Evolutionary conservation across 2,329 filamentous ascomycete genomes (phyloP), one percentile per base, ranked within the genome.

Genomic region (Trichoderma sp.): DNA sequence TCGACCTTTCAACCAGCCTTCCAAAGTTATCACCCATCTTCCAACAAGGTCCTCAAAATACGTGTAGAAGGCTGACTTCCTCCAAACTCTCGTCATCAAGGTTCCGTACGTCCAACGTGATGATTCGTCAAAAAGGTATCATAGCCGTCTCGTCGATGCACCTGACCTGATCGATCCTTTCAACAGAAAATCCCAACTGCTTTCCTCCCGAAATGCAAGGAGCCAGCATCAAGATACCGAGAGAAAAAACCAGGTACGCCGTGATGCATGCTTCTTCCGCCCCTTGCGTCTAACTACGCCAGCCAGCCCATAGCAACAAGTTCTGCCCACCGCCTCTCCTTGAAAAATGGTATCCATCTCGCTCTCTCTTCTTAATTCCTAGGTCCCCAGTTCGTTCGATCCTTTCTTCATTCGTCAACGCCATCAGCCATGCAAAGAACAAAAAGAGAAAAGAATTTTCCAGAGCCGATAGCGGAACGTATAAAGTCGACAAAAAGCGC

Each of bases 91-190:
- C 43, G 28, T 73, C 76, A 72, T 74, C 73, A 74, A 69, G 64
- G 75, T 71, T 74, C 71, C 70, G 70, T 73, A 76, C 75, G 72
- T 79, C 73, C 76, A 77, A 77, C 75, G 74, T 76, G 75, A 73
- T 74, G 73, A 74, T 75, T 78, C 77, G 74, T 78, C 74, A 76
- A 70, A 78, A 72, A 75, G 75, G 77, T 79, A 79, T 79, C 74
- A 73, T 74, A 72, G 71, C 76, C 65, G 56, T 64, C 67, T 60
- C 71, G 64, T 72, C 66, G 70, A 71, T 46, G 55, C 73, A 68
- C 73, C 68, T 70, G 74, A 51, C 71, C 68, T 70, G 73, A 51
- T 70, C 72, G 71, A 71, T 72, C 72, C 73, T 71, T 71, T 71
- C 70, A 74, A 73, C 72, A 71, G 56, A 70, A 72, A 70, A 75